Conservation (phyloP, 2,329 filamentous ascomycete genomes). For the Neofusicoccum umdonicola region DNA sequence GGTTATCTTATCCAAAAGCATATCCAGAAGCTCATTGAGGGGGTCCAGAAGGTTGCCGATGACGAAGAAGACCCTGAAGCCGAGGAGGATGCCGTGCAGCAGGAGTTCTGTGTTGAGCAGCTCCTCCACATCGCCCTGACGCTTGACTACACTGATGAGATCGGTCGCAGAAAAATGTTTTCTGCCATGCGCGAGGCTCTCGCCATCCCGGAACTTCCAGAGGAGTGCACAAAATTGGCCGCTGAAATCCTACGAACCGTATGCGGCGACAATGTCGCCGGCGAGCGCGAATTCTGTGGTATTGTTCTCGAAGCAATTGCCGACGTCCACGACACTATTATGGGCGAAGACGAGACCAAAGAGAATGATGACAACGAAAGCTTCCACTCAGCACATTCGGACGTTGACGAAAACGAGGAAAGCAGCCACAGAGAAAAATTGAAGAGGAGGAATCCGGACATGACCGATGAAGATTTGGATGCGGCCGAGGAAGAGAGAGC, state of each 20-base stretch:
- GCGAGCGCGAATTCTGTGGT: constrained; percentile 79
- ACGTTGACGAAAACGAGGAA: constrained; percentile 68
- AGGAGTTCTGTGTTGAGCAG: constrained; percentile 95
- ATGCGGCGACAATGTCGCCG: constrained; percentile 70
- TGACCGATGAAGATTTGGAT: constrained; percentile 63
- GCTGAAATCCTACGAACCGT: constrained; percentile 80
- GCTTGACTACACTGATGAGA: constrained; percentile 96
- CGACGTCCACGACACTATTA: constrained; percentile 93
- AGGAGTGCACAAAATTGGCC: constrained; percentile 86
- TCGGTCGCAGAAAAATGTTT: constrained; percentile 94
- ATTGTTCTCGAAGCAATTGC: constrained; percentile 90
- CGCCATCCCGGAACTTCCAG: constrained; percentile 81
- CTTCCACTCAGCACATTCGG: constrained; percentile 90
- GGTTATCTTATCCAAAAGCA: constrained; percentile 85
- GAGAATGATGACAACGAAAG: constrained; percentile 60
- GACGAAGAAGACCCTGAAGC: constrained; percentile 55
- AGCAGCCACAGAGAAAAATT: constrained; percentile 38
- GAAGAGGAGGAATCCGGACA: constrained; percentile 44
- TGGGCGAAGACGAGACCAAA: constrained; percentile 60
- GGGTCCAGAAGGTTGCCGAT: constrained; percentile 56
- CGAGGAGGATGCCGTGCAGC: constrained; percentile 75
- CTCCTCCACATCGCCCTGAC: constrained; percentile 87
- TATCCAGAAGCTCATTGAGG: constrained; percentile 65
- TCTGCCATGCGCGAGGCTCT: constrained; percentile 81
- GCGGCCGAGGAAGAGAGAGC: constrained; percentile 56